These are phyloP conservation scores for Bocquillonia castaneifolia DNA, from an alignment of 441 rosid genomes.

Conservation along the genomic window DNA sequence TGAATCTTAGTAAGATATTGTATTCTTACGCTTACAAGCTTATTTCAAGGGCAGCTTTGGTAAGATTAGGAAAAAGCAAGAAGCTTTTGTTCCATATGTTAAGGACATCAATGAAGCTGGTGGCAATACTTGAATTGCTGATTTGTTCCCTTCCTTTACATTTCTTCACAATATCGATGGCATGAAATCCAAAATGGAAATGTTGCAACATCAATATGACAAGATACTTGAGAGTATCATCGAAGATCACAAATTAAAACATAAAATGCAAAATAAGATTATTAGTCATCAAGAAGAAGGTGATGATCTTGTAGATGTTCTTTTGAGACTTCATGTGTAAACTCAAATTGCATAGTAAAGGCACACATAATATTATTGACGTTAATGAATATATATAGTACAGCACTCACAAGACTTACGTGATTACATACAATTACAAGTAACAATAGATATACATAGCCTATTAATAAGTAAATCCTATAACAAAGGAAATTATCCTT, in stretches of 20 bases:
- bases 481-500: no score
- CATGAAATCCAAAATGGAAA: neutral
- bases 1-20: neutral
- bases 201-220: slow-evolving; percentile 1
- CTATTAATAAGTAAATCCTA: no score
- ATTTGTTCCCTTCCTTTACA: slow-evolving; percentile 10
- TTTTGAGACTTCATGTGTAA: slow-evolving; percentile 1
- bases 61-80: neutral
- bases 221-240: slow-evolving; percentile 1
- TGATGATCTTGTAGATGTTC: slow-evolving; percentile 14
- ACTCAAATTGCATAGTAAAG: no score
- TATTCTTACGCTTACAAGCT: neutral
- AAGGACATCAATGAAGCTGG: neutral
- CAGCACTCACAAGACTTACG: no score
- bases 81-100: neutral
- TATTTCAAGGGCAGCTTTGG: neutral
- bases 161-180: neutral
- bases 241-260: slow-evolving; percentile 8
- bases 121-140: neutral
- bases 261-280: neutral
- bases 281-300: neutral
- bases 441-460: no score
- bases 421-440: no score
- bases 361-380: no score
- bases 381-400: no score